Base-by-base conservation (phyloP, 257 asterid genomes). In the Gentiana macrophylla region DNA sequence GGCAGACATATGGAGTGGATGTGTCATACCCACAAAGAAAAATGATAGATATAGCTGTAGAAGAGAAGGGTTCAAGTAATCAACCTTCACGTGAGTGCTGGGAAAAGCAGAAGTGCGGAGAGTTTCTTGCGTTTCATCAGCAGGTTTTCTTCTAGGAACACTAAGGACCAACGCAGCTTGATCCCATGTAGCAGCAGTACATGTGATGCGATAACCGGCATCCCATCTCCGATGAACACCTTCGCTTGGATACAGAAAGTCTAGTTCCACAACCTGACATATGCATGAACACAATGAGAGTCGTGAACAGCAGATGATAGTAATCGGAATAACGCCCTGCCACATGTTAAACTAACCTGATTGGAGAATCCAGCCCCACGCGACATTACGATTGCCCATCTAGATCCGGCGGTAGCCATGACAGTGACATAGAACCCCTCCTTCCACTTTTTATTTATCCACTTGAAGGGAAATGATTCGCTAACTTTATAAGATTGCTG, bases 71-170 rank as follows among this genome's bases (percentile, higher is more conserved):
- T 3, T 33, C 5, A 45, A 33, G 24, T 8, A 6, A 4, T 4
- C 45, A 8, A 38, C 38, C 9, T 47, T 84, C 49, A 84, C 90
- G 69, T 81, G 94, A 51, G 72, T 60, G 63, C 87, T 77, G 6
- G 90, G 94, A 59, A 84, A 84, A 51, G 83, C 84, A 60, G 90
- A 79, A 24, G 94, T 84, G 6, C 94, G 78, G 34, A 84, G 90
- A 3, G 94, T 84, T 75, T 81, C 94, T 60, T 84, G 94, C 59
- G 89, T 79, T 63, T 79, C 94, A 60, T 84, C 89, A 9, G 79
- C 56, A 12, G 79, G 73, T 56, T 70, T 79, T 64, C 78, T 62
- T 60, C 86, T 67, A 7, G 91, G 84, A 57, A 70, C 70, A 70
- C 91, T 82, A 12, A 82, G 79, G 53, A 82, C 77, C 32, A 82